phyloP scores from a whole-genome alignment of 495 filamentous ascomycete genomes.

The Extremus antarcticus region DNA sequence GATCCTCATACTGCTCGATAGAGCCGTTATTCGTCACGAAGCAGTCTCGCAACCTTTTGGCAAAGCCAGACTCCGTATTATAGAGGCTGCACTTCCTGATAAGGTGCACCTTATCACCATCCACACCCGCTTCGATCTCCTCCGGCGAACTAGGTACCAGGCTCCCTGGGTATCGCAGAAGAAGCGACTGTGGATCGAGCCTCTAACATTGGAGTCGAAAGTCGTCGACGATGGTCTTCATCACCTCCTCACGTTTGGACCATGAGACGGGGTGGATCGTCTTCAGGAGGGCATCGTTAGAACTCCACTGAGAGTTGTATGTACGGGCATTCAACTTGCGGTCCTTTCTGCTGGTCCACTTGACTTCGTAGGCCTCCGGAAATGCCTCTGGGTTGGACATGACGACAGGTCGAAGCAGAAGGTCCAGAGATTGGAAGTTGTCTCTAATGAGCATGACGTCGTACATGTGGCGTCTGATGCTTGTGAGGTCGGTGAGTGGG shows the following conservation, averaged over 20 bases:
- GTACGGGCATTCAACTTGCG: no score
- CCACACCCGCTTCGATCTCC: no score
- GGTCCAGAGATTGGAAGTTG: no score
- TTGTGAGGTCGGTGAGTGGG: not conserved
- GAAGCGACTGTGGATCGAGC: not conserved
- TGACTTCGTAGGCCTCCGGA: no score
- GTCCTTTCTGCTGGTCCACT: no score
- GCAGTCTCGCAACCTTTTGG: not conserved
- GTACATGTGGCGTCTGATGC: not conserved
- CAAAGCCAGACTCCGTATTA: not conserved
- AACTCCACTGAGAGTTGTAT: no score
- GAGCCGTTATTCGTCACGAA: not conserved
- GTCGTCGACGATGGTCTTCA: not conserved
- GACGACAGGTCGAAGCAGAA: no score
- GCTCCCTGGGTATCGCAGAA: not conserved
- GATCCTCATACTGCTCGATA: not conserved
- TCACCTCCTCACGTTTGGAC: not conserved
- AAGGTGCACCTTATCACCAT: no score
- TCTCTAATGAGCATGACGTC: not conserved
- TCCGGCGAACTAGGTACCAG: not conserved
- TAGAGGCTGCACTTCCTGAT: not conserved
- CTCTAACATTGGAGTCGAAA: not conserved
- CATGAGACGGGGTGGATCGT: not conserved
- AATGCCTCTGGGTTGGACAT: no score
- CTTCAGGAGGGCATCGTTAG: no score